Percentiles rank a stretch among this genome's conserved stretches.
Conservation (phyloP, 345 rosid species). For the Salix viminalis region DNA sequence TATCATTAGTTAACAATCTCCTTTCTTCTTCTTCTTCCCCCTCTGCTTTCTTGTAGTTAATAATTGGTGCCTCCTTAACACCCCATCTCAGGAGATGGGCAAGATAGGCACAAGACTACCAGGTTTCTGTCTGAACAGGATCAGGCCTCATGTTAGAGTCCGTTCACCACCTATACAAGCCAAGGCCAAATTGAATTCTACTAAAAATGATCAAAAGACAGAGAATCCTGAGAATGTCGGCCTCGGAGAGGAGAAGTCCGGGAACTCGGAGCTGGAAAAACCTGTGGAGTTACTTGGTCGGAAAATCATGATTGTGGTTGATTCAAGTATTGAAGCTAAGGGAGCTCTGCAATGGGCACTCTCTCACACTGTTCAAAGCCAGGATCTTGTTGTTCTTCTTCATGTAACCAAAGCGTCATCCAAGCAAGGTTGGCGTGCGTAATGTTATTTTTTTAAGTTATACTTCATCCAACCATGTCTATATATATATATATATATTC, state of each 20-base stretch:
- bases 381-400: conserved; percentile 67
- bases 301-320: conserved; percentile 80
- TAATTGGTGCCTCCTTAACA: conserved; percentile 2
- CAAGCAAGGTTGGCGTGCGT: conserved; percentile 39
- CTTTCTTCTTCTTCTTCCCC: conserved; percentile 23
- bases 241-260: conserved; percentile 14
- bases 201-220: conserved; percentile 14
- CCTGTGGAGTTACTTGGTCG: conserved; percentile 37
- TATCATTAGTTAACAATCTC: conserved; percentile 11
- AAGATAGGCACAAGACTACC: conserved; percentile 55
- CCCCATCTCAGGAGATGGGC: conserved; percentile 32
- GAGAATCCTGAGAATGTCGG: conserved; percentile 3
- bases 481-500: background rate
- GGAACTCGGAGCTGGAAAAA: conserved; percentile 2
- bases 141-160: conserved; percentile 70
- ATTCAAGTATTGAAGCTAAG: conserved; percentile 69
- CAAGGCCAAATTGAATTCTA: conserved; percentile 17
- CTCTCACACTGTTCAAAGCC: conserved; percentile 72
- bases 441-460: background rate
- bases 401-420: conserved; percentile 49
- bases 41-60: background rate
- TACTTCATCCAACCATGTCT: too few species aligned
- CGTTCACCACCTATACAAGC: conserved; percentile 59
- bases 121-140: conserved; percentile 68
- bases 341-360: conserved; percentile 90